Conservation (phyloP, 2,329 filamentous ascomycete genomes). For the Fusarium pseudonygamai region DNA sequence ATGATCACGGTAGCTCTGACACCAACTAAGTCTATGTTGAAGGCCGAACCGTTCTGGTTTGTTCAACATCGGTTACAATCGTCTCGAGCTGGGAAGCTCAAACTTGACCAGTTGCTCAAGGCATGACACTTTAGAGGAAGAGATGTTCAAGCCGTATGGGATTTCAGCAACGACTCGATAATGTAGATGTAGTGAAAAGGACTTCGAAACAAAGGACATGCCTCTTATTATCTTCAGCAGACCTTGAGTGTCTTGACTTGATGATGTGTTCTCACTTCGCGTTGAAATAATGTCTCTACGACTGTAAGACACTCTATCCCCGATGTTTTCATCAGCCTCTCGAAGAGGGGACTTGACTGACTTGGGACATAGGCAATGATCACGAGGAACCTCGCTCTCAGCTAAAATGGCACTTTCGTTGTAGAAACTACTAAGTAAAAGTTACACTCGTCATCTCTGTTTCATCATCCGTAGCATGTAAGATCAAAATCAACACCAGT, state of each 20-base stretch:
- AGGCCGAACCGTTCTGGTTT: neutral
- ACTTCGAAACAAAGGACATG: neutral
- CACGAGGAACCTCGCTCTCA: neutral
- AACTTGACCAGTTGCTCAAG: neutral
- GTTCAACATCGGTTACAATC: neutral
- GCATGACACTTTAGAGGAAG: neutral
- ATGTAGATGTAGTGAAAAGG: neutral
- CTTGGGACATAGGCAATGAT: no score
- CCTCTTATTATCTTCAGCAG: neutral
- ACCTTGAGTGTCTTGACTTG: no score
- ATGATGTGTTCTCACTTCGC: neutral
- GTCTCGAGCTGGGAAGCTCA: neutral
- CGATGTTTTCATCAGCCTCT: neutral
- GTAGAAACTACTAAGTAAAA: no score
- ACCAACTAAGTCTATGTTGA: neutral
- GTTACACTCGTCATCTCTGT: neutral
- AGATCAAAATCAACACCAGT: neutral
- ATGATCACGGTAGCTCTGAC: no score
- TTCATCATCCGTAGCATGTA: no score
- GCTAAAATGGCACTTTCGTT: neutral
- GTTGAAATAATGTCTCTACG: neutral
- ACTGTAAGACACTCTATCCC: neutral
- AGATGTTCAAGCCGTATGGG: fast-evolving
- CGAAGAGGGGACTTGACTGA: neutral
- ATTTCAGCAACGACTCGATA: neutral